Conservation (phyloP, 2,329 filamentous ascomycete species). For the Sporothrix brasiliensis region DNA sequence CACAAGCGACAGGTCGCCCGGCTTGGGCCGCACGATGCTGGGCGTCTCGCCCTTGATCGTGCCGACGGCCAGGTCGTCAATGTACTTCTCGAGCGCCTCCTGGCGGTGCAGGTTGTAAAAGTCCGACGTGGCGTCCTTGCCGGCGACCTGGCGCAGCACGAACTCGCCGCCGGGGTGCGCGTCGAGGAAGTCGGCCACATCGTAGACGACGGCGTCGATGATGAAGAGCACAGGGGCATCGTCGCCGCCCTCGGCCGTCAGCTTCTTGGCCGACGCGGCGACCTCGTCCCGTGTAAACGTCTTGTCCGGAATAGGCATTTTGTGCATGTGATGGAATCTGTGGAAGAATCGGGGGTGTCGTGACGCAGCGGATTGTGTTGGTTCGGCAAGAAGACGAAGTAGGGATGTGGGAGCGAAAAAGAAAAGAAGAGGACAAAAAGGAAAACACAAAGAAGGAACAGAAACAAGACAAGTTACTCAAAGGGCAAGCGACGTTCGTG, state of each 20-base stretch:
- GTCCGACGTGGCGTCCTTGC: conserved; percentile 75
- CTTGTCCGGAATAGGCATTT: conserved; percentile 48
- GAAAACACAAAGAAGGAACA: neutral
- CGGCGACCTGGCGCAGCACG: conserved; percentile 78
- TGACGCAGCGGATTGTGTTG: neutral
- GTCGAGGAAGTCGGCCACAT: conserved; percentile 81
- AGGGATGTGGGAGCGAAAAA: neutral
- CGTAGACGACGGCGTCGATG: conserved; percentile 85
- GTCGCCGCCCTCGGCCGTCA: conserved; percentile 60
- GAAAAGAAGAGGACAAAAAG: neutral
- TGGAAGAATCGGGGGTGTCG: neutral
- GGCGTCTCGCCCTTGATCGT: conserved; percentile 74
- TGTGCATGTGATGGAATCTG: neutral
- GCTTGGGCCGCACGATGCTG: conserved; percentile 68
- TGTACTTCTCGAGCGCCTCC: conserved; percentile 83
- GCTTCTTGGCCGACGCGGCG: conserved; percentile 58
- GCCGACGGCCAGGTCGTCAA: conserved; percentile 71
- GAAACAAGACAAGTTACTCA: neutral
- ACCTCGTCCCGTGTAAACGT: conserved; percentile 67
- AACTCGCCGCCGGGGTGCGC: conserved; percentile 82
- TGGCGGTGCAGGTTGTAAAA: conserved; percentile 94
- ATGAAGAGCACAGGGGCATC: conserved; percentile 81
- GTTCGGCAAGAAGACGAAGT: neutral
- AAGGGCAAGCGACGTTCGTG: neutral
- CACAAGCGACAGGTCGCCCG: conserved; percentile 73